Percentiles rank a stretch among this genome's conserved stretches.
These are phyloP conservation scores for Boletus barrowsii DNA, from an alignment of 768 basidiomycete species.

Conservation along the genomic window DNA sequence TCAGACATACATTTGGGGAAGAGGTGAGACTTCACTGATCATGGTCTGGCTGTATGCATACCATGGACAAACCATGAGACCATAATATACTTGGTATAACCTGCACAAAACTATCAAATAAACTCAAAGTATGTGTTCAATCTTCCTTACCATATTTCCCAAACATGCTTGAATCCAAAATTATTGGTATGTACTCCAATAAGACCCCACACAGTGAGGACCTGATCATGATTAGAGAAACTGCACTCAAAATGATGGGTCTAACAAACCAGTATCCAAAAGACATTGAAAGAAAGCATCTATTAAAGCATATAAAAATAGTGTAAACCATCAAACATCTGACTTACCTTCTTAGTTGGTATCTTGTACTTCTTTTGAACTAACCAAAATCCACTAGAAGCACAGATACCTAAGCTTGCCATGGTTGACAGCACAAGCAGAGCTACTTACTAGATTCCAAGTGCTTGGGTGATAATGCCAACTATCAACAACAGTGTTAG, in stretches of 20 bases:
- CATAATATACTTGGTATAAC: conserved; percentile 69
- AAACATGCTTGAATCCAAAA: conserved; percentile 80
- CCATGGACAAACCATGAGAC: conserved; percentile 75
- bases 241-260: neutral
- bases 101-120: conserved; percentile 30
- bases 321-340: neutral
- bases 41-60: conserved; percentile 81
- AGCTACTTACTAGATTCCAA: conserved; percentile 61
- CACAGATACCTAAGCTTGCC: neutral
- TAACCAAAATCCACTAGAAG: conserved; percentile 57
- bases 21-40: conserved; percentile 75
- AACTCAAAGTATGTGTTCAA: neutral
- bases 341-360: conserved; percentile 52
- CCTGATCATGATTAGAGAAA: conserved; percentile 30
- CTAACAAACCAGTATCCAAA: conserved; percentile 64
- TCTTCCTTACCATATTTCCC: conserved; percentile 64
- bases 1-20: conserved; percentile 61
- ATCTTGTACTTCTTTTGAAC: conserved; percentile 64
- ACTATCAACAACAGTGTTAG: conserved; percentile 65
- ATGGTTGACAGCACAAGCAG: neutral
- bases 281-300: conserved; percentile 71
- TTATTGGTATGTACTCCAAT: conserved; percentile 71
- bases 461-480: conserved; percentile 58
- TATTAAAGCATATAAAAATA: conserved; percentile 20
- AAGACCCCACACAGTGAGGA: conserved; percentile 71